These are phyloP conservation scores for Hypoxylon sp. DNA, from an alignment of 2,329 filamentous ascomycete species.

Conservation along the genomic window DNA sequence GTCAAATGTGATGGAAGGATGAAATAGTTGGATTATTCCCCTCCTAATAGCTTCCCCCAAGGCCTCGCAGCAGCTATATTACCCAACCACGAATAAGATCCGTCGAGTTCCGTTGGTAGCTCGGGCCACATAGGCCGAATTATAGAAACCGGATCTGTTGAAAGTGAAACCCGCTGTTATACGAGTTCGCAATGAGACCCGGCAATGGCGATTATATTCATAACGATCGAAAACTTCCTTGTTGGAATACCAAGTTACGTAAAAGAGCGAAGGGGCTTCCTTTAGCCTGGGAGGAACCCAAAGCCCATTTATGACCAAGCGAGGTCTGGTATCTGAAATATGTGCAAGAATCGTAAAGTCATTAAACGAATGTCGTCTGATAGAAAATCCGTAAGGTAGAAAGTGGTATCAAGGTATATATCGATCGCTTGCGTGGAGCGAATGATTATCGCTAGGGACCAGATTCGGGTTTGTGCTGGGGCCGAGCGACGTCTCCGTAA, in stretches of 20 bases:
- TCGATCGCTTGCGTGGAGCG: conserved; percentile 31
- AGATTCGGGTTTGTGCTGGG: conserved; percentile 24
- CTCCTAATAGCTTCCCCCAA: conserved; percentile 19
- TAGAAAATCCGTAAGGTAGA: conserved; percentile 25
- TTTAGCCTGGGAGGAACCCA: conserved; percentile 33
- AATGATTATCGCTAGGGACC: conserved; percentile 35
- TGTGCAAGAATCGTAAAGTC: conserved; percentile 50
- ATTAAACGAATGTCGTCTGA: conserved; percentile 42
- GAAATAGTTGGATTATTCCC: conserved; percentile 36
- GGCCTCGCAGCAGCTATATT: conserved; percentile 18
- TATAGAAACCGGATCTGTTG: conserved; percentile 14
- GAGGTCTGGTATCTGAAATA: conserved; percentile 48
- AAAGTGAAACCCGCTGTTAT: conserved; percentile 10
- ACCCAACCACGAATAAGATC: conserved; percentile 18
- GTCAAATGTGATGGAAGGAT: conserved; percentile 35
- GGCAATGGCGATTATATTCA: conserved; percentile 26
- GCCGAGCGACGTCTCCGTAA: conserved; percentile 10
- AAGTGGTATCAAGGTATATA: conserved; percentile 47
- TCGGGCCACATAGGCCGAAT: conserved; percentile 13
- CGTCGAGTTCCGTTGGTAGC: conserved; percentile 17
- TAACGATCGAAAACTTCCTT: conserved; percentile 29
- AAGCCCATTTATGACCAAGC: conserved; percentile 33
- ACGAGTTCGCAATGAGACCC: conserved; percentile 8
- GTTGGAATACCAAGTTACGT: conserved; percentile 19
- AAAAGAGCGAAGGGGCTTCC: conserved; percentile 34